Base-by-base conservation (phyloP, 352 stramenopile species). In the Phytophthora quininea region DNA sequence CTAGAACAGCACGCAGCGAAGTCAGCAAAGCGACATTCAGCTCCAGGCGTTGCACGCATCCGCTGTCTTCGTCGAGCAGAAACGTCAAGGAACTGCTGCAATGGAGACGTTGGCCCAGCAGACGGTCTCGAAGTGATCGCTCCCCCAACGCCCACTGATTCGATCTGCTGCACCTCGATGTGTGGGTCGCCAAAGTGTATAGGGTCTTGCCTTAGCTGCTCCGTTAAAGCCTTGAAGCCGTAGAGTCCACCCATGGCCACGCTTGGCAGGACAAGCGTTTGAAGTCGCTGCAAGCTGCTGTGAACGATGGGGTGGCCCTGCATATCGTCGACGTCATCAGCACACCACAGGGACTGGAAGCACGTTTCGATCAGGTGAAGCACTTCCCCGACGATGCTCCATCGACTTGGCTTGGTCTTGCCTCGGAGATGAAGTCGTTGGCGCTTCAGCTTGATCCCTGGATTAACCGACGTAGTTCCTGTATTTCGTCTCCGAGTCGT, bases 341-440 rank as follows among this genome's bases (percentile, higher is more conserved):
- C 11, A n/a, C 43, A 24, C 43, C 43, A 49, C 19, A 2, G 43
- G 43, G 14, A 62, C 4, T n/a, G 27, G 43, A 67, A 62, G 29
- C 60, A 62, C 14, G 52, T 58, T 24, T 67, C 49, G 1, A 67
- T 12, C 24, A 62, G 37, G 8, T 38, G 60, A 24, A 69, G 62
- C 14, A 63, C 35, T 24, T 69, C n/a, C n/a, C 29, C 63, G 43
- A 69, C 48, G 15, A 69, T 45, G 27, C 1, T 40, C 47, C 54
- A 69, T n/a, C 24, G 38, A 49, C 38, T 64, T 14, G 29, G 27
- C 6, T 47, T 47, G 4, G 45, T 33, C 31, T 55, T 58, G 27
- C 57, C 6, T 1, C 12, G 32, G 2, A 55, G 45, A 3, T 48
- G 15, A 2, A 54, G 24, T 11, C 32, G 24, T 40, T 51, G 38